Evolutionary conservation across 306 rosid species (phyloP).

Genomic region (Dicorynia guianensis): DNA sequence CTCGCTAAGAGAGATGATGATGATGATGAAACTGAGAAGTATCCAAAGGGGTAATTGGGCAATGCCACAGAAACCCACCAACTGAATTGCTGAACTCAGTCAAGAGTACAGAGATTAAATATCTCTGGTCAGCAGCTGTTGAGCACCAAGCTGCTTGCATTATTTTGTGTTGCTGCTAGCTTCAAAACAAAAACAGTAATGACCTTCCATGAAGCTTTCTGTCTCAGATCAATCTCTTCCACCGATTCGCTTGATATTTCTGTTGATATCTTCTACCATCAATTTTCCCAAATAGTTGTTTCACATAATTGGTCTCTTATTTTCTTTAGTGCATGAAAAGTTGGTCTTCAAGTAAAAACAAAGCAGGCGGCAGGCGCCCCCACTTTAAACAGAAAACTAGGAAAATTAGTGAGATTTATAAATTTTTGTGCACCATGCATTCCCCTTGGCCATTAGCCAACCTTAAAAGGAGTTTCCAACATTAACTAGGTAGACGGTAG

Average conservation of each 20-base stretch:
- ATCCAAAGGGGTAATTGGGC: not conserved
- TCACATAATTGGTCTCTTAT: too few relatives aligned
- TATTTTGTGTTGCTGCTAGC: constrained; percentile 8
- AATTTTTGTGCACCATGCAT: constrained; percentile 33
- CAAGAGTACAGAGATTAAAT: not conserved
- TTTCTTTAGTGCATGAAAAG: not conserved
- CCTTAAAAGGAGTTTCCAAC: not conserved
- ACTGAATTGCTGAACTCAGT: not conserved
- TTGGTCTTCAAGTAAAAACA: constrained; percentile 34
- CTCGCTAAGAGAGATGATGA: not conserved
- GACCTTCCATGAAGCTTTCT: constrained; percentile 31
- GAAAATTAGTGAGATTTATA: not conserved
- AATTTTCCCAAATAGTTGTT: not conserved
- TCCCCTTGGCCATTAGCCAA: constrained; percentile 20
- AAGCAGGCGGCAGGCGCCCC: constrained; percentile 12
- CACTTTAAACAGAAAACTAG: constrained; percentile 25
- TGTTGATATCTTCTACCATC: constrained; percentile 2
- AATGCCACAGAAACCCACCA: not conserved
- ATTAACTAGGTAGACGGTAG: not conserved
- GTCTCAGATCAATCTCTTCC: constrained; percentile 8
- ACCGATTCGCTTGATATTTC: not conserved
- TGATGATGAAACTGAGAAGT: not conserved
- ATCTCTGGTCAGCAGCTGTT: constrained; percentile 13
- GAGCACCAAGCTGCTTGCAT: constrained; percentile 32
- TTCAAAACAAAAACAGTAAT: constrained; percentile 4